A percentile compares a stretch with the other conserved stretches of the same genome.
Evolutionary conservation across 2,329 filamentous ascomycete species (phyloP).

Genomic region (Sporothrix phasma): DNA sequence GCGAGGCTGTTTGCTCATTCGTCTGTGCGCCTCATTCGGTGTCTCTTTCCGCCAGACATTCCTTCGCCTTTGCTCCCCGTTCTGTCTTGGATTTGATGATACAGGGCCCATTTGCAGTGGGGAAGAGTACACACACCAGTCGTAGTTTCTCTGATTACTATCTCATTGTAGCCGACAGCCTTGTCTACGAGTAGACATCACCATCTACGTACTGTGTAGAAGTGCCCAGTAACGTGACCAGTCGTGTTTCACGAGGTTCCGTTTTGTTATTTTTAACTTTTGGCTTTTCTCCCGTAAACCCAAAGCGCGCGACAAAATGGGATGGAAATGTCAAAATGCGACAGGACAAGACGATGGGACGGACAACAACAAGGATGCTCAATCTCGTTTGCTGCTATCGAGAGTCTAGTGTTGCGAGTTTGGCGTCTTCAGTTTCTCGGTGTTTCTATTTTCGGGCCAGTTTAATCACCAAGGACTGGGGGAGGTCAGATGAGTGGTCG

Average conservation of each 20-base stretch:
- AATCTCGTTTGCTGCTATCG: not conserved
- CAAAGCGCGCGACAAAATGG: not conserved
- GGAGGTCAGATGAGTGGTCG: not conserved
- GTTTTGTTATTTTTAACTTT: constrained; percentile 5
- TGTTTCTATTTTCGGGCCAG: constrained; percentile 15
- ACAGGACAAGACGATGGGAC: not conserved
- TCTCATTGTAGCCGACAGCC: not conserved
- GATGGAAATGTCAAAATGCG: not conserved
- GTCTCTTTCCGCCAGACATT: not conserved
- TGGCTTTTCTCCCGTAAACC: not conserved
- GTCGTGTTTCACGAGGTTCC: constrained; percentile 2
- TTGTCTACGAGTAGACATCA: no score
- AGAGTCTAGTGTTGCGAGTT: no score
- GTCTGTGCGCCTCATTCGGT: not conserved
- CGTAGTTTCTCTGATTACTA: not conserved
- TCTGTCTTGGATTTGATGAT: not conserved
- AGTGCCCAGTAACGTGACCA: no score
- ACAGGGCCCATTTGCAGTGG: not conserved
- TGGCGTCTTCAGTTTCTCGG: not conserved
- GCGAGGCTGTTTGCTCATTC: no score
- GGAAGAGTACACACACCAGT: constrained; percentile 1
- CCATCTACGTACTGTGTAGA: no score
- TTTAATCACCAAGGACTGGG: constrained; percentile 14
- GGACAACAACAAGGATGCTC: not conserved
- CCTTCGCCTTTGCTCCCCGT: not conserved